phyloP scores from a whole-genome alignment of 331 rosid species.

The Stylosanthes scabra region DNA sequence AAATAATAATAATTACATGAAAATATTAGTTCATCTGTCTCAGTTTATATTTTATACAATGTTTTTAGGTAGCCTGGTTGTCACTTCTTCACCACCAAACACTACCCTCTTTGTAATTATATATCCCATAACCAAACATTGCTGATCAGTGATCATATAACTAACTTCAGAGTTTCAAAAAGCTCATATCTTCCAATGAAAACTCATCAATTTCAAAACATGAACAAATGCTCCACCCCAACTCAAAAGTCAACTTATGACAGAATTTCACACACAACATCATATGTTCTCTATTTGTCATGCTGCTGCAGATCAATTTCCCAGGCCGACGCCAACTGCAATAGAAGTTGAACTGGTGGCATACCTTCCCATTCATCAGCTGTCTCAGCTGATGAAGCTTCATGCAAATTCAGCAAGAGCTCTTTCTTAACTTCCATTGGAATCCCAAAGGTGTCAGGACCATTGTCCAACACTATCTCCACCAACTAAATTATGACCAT shows the following conservation, averaged over 20 bases:
- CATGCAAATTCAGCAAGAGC: slow-evolving; percentile 77
- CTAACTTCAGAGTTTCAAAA: too few relatives aligned
- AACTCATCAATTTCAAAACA: too few relatives aligned
- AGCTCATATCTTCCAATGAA: too few relatives aligned
- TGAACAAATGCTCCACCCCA: background rate
- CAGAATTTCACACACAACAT: background rate
- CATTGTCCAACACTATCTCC: slow-evolving; percentile 79
- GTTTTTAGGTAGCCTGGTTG: slow-evolving; percentile 8
- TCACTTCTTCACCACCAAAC: slow-evolving; percentile 19
- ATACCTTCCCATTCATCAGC: slow-evolving; percentile 94
- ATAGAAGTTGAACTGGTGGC: slow-evolving; percentile 74
- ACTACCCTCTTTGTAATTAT: slow-evolving; percentile 3
- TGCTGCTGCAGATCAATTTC: slow-evolving; percentile 78
- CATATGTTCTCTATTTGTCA: slow-evolving; percentile 60
- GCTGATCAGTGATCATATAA: background rate
- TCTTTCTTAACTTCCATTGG: slow-evolving; percentile 86
- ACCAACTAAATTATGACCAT: slow-evolving; percentile 64
- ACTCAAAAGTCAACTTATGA: slow-evolving; percentile 14
- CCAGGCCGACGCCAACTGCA: slow-evolving; percentile 94
- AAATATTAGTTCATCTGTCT: slow-evolving; percentile 27
- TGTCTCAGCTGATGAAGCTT: slow-evolving; percentile 76
- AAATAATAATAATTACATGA: slow-evolving; percentile 44
- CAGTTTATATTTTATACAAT: slow-evolving; percentile 42
- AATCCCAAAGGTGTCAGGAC: slow-evolving; percentile 74
- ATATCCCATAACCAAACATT: slow-evolving; percentile 30